Percentiles rank a stretch among this genome's conserved stretches.
phyloP scores from a whole-genome alignment of 2,329 filamentous ascomycete genomes.

The Fusarium haematococcum region DNA sequence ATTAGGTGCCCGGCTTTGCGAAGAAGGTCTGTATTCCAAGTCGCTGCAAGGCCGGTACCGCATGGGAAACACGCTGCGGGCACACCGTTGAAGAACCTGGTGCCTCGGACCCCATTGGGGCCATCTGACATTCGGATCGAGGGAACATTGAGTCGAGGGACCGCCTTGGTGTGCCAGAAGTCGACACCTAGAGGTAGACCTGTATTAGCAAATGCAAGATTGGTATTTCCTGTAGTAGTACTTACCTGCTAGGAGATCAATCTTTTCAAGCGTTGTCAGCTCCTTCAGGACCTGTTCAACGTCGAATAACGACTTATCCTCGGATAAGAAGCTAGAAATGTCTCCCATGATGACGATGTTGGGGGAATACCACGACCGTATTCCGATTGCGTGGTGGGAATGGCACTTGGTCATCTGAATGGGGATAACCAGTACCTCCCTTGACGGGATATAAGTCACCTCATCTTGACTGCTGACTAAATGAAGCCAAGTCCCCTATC shows the following conservation, averaged over 20 bases:
- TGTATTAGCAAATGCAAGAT: background rate
- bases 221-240: background rate
- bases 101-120: conserved; percentile 76
- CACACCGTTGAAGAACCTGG: conserved; percentile 74
- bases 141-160: conserved; percentile 71
- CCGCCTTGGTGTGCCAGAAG: conserved; percentile 75
- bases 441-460: background rate
- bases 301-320: conserved; percentile 50
- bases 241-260: conserved; percentile 63
- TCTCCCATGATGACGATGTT: background rate
- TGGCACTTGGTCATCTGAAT: background rate
- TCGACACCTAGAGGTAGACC: conserved; percentile 62
- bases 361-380: background rate
- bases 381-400: background rate
- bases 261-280: conserved; percentile 64
- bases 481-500: too few species aligned
- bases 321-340: background rate
- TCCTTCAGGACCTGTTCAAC: conserved; percentile 66
- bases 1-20: conserved; percentile 63
- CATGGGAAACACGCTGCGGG: conserved; percentile 71
- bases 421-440: background rate
- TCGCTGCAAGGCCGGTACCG: conserved; percentile 67
- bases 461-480: background rate
- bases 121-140: conserved; percentile 75
- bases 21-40: conserved; percentile 66